phyloP scores from a whole-genome alignment of 768 basidiomycete genomes.

The Mycena maculata region DNA sequence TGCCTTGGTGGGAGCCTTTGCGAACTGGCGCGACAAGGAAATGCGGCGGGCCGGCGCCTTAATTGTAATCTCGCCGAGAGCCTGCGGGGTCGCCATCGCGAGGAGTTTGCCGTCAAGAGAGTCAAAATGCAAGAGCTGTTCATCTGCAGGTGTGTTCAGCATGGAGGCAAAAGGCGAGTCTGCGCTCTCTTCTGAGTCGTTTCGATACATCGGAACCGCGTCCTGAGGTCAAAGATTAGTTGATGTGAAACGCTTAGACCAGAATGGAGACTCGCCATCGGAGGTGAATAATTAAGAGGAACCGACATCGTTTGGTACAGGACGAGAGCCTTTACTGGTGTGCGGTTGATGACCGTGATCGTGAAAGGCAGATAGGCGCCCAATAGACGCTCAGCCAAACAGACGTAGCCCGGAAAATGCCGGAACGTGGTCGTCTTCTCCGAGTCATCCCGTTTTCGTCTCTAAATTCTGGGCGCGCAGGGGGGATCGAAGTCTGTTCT shows the following conservation, averaged over 20 bases:
- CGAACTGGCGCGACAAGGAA: conserved; percentile 28
- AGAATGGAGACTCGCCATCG: neutral
- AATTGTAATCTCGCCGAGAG: neutral
- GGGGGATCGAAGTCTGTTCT: no score
- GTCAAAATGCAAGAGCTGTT: conserved; percentile 18
- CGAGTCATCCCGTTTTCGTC: no score
- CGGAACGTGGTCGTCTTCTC: no score
- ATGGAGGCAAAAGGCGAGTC: conserved; percentile 26
- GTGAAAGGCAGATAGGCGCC: no score
- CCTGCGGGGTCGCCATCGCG: conserved; percentile 7
- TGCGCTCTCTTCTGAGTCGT: conserved; percentile 27
- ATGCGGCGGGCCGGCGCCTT: conserved; percentile 21
- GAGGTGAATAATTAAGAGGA: no score
- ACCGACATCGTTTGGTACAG: no score
- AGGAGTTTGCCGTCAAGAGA: conserved; percentile 20
- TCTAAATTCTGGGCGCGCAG: no score
- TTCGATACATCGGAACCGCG: conserved; percentile 21
- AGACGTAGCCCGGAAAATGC: no score
- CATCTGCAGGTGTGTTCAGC: conserved; percentile 32
- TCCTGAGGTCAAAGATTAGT: neutral
- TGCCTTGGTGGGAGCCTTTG: conserved; percentile 24
- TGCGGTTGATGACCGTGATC: no score
- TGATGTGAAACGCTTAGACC: neutral
- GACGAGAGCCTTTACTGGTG: no score
- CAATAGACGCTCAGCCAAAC: no score